A percentile compares a stretch with the other conserved stretches of the same genome.
Evolutionary conservation across 2,329 filamentous ascomycete species (phyloP).

Genomic region (Truncatella angustata): DNA sequence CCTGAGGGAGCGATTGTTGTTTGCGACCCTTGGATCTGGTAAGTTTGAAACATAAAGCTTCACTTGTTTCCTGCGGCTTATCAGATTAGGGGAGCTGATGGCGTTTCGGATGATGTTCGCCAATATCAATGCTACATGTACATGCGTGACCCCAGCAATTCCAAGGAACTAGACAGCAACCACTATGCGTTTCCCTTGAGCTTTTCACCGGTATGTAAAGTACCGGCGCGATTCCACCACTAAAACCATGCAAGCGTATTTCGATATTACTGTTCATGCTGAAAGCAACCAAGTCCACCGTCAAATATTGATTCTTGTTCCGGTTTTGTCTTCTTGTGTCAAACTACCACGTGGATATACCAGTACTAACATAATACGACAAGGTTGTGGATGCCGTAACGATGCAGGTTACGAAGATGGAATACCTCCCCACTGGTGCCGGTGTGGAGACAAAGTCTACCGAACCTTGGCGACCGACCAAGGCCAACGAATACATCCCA

Average conservation of each 20-base stretch:
- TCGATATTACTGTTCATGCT: not conserved
- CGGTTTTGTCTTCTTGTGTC: no score
- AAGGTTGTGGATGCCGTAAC: conserved; percentile 4
- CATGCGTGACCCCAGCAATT: conserved; percentile 5
- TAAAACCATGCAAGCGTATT: not conserved
- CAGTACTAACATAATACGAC: not conserved
- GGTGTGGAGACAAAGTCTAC: not conserved
- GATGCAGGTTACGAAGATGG: conserved; percentile 2
- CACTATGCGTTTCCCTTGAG: conserved; percentile 7
- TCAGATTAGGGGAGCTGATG: conserved; percentile 3
- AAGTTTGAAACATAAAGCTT: no score
- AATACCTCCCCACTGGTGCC: conserved; percentile 1
- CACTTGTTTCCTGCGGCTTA: not conserved
- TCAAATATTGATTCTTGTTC: not conserved
- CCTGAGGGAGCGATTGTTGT: not conserved
- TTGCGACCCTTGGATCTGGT: conserved; percentile 9
- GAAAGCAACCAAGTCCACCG: not conserved
- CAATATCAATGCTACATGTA: conserved; percentile 9
- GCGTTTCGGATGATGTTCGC: conserved; percentile 1
- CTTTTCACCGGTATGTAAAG: conserved; percentile 3
- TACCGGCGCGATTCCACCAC: not conserved
- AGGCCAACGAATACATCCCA: conserved; percentile 3
- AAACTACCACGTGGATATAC: no score
- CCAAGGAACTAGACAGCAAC: conserved; percentile 5
- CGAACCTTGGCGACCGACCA: not conserved